These are phyloP conservation scores for Medicago lupulina DNA, from an alignment of 306 rosid genomes.

Conservation along the genomic window DNA sequence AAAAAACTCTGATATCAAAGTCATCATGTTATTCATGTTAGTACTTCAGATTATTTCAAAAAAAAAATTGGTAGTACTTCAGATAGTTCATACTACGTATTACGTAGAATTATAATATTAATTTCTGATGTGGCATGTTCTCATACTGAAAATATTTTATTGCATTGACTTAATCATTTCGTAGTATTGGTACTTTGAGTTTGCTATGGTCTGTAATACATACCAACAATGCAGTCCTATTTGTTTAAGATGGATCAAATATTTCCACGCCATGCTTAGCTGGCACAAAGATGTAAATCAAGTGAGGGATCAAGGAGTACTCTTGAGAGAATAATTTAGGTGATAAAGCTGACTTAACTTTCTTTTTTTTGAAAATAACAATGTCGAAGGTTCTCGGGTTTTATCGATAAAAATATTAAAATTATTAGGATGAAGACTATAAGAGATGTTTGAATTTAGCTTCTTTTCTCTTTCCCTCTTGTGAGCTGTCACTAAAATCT, in stretches of 20 bases:
- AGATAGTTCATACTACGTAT: neutral
- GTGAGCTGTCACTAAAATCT: too few species aligned
- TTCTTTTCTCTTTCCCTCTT: too few species aligned
- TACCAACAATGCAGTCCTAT: neutral
- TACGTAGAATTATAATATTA: conserved; percentile 1
- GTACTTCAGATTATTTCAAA: neutral
- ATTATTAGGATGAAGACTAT: too few species aligned
- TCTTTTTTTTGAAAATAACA: too few species aligned
- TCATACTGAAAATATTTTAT: conserved; percentile 25
- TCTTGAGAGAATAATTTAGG: neutral
- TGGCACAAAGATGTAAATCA: neutral
- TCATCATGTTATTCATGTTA: neutral
- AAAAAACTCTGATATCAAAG: neutral
- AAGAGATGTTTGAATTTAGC: too few species aligned
- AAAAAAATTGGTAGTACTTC: too few species aligned
- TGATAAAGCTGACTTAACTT: too few species aligned
- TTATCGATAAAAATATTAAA: too few species aligned
- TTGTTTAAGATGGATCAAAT: conserved; percentile 10
- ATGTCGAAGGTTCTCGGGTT: too few species aligned
- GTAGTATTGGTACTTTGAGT: neutral
- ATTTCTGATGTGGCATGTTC: conserved; percentile 13
- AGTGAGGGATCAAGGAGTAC: neutral
- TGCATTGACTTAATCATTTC: conserved; percentile 20
- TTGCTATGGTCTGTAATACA: conserved; percentile 2
- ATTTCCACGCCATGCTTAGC: conserved; percentile 12